Evolutionary conservation across 257 asterid genomes (phyloP).

Genomic region (Capsicum baccatum): DNA sequence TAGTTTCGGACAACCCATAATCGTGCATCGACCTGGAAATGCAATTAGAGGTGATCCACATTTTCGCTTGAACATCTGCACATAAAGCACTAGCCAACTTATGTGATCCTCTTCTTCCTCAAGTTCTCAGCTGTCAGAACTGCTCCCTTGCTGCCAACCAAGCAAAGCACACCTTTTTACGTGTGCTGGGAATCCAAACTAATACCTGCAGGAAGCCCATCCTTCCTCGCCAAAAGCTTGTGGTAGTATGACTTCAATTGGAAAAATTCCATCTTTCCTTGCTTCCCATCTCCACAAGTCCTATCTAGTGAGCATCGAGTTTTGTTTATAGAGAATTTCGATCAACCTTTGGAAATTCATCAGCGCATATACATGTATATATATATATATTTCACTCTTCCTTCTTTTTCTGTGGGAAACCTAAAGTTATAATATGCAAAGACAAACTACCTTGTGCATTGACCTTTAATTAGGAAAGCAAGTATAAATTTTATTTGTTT

Average conservation of each 20-base stretch:
- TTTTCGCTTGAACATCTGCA: background rate
- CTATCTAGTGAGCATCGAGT: constrained; percentile 7
- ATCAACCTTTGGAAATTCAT: constrained; percentile 2
- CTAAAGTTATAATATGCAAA: background rate
- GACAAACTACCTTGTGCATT: constrained; percentile 17
- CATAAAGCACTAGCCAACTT: background rate
- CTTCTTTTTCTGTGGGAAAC: background rate
- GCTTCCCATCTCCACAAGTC: constrained; percentile 7
- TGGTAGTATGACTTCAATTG: background rate
- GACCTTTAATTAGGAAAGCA: constrained; percentile 2
- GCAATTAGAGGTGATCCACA: no score
- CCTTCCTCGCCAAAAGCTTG: background rate
- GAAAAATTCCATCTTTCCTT: background rate
- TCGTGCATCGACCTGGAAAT: no score
- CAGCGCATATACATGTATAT: constrained; percentile 4
- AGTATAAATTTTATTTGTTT: background rate
- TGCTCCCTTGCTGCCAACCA: constrained; percentile 16
- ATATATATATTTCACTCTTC: background rate
- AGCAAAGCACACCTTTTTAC: background rate
- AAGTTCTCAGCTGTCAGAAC: background rate
- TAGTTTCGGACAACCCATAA: no score
- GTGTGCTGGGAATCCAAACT: constrained; percentile 14
- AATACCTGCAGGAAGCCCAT: background rate
- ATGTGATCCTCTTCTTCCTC: constrained; percentile 13
- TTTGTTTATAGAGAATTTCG: background rate